Conservation (phyloP, 176 grass and related monocot genomes). For the Oryza brachyantha region DNA sequence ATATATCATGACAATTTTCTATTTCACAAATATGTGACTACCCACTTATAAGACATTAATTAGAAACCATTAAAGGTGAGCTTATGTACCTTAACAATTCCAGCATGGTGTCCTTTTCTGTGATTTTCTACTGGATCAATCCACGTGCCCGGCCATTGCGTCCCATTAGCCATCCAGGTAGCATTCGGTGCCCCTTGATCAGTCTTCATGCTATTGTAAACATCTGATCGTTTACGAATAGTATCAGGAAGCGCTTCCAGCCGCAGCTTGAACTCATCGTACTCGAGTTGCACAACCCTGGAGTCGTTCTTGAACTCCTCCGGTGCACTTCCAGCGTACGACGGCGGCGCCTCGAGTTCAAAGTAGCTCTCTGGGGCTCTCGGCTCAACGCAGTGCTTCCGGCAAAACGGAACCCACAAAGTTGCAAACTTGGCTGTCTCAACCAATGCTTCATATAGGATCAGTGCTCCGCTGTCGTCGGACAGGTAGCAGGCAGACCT, state of each 20-base stretch:
- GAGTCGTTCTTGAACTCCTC: slow-evolving; percentile 9
- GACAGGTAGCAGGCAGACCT: slow-evolving; percentile 26
- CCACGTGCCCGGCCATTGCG: neutral
- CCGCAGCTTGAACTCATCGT: slow-evolving; percentile 16
- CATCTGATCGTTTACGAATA: slow-evolving; percentile 18
- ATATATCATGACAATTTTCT: neutral
- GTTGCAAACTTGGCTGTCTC: slow-evolving; percentile 22
- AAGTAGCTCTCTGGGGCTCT: slow-evolving; percentile 27
- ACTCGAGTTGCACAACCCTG: neutral
- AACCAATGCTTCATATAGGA: neutral
- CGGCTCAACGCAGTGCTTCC: slow-evolving; percentile 20
- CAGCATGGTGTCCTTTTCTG: neutral
- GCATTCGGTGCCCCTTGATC: neutral
- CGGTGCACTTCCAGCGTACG: neutral
- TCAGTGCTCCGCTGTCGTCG: slow-evolving; percentile 11
- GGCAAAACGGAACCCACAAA: slow-evolving; percentile 30
- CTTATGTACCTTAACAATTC: neutral
- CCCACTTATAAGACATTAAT: neutral
- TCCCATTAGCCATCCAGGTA: slow-evolving; percentile 21
- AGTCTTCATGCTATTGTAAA: slow-evolving; percentile 8
- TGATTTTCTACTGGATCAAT: neutral
- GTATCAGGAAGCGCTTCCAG: neutral
- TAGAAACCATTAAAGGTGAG: neutral
- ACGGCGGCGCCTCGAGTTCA: neutral
- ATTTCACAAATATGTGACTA: neutral